These are phyloP conservation scores for Mycena rosella DNA, from an alignment of 768 basidiomycete species.

Conservation along the genomic window DNA sequence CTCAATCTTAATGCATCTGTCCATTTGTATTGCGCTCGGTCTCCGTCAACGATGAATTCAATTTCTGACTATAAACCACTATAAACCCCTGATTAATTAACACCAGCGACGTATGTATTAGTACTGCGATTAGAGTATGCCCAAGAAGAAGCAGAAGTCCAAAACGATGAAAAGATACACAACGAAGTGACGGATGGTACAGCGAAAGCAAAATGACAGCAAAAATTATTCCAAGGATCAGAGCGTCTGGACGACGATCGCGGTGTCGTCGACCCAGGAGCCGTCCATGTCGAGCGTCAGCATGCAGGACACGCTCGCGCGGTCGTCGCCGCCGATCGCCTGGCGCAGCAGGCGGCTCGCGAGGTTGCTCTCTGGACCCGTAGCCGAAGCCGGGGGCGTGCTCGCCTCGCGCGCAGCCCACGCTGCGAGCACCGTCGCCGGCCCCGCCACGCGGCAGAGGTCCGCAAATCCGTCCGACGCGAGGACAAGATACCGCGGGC, in stretches of 20 bases:
- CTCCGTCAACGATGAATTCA: no score
- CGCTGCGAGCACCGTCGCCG: slow-evolving; percentile 59
- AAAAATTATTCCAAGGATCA: slow-evolving; percentile 43
- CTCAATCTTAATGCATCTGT: neutral
- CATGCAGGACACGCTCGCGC: slow-evolving; percentile 64
- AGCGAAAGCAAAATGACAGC: slow-evolving; percentile 22
- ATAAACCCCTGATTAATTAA: neutral
- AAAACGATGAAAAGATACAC: slow-evolving; percentile 3
- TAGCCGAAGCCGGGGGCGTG: slow-evolving; percentile 21
- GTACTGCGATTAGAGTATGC: slow-evolving; percentile 16
- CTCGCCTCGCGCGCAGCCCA: slow-evolving; percentile 64
- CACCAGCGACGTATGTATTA: neutral
- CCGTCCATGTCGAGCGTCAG: slow-evolving; percentile 74
- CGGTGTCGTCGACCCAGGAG: slow-evolving; percentile 78
- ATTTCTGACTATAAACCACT: no score
- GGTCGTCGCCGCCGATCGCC: slow-evolving; percentile 69
- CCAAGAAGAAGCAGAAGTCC: neutral
- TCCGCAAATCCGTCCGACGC: slow-evolving; percentile 79
- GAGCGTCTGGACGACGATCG: slow-evolving; percentile 72
- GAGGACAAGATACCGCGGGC: slow-evolving; percentile 69
- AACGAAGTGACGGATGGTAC: slow-evolving; percentile 13
- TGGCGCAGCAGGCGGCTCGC: slow-evolving; percentile 69
- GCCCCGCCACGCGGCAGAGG: slow-evolving; percentile 63
- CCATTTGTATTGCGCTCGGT: no score
- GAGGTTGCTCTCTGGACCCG: slow-evolving; percentile 40